Evolutionary conservation across 306 rosid species (phyloP).

Genomic region (Pterocarpus santalinus): DNA sequence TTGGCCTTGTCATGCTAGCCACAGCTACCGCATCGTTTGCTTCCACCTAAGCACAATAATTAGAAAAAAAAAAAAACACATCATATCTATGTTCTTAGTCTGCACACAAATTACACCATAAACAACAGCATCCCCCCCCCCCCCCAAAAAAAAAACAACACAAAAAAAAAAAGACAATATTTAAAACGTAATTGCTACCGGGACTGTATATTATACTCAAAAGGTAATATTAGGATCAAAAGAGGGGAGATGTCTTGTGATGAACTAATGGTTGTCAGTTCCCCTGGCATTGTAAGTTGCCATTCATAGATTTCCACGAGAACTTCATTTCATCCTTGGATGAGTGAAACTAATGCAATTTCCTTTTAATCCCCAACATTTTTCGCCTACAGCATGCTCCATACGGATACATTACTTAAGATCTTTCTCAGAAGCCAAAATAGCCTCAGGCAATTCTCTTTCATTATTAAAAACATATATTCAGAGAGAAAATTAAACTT

Average conservation of each 20-base stretch:
- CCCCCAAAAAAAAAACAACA: background rate
- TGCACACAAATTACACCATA: conserved; percentile 32
- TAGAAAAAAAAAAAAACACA: conserved; percentile 12
- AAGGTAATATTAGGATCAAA: background rate
- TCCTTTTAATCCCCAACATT: background rate
- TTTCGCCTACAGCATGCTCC: conserved; percentile 27
- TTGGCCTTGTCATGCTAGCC: conserved; percentile 87
- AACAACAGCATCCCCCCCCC: background rate
- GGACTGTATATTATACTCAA: background rate
- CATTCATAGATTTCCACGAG: conserved; percentile 22
- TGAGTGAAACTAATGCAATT: conserved; percentile 11
- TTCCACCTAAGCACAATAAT: conserved; percentile 71
- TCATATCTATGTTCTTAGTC: conserved; percentile 12
- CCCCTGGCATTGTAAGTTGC: conserved; percentile 28
- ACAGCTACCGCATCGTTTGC: conserved; percentile 92
- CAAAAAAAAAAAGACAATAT: conserved; percentile 6
- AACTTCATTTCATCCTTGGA: conserved; percentile 14
- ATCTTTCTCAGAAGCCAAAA: background rate
- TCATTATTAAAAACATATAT: conserved; percentile 30
- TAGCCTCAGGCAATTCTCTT: conserved; percentile 28
- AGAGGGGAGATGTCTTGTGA: background rate
- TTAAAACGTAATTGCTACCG: background rate
- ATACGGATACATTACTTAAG: background rate
- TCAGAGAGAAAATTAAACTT: conserved; percentile 4
- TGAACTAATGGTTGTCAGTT: conserved; percentile 20